A percentile compares a stretch with the other conserved stretches of the same genome.
Conservation (phyloP, 2,329 filamentous ascomycete genomes). For the Clonostachys sp. region DNA sequence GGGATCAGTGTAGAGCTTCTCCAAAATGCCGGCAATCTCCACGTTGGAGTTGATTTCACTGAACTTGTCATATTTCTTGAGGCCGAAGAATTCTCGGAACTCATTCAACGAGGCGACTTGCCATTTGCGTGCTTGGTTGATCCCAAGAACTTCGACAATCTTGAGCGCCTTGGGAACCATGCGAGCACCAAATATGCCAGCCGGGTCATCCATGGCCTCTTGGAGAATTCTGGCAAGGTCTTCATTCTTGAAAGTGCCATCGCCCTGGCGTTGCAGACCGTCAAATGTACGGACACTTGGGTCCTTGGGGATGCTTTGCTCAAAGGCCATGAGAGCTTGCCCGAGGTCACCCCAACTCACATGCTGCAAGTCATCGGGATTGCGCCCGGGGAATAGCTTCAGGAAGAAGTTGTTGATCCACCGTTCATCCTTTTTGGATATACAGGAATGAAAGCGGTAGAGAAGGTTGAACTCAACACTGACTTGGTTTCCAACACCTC, state of each 20-base stretch:
- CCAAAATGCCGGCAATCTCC: constrained; percentile 49
- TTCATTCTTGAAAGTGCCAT: constrained; percentile 51
- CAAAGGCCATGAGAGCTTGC: constrained; percentile 27
- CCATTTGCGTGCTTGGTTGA: constrained; percentile 58
- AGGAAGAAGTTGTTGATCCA: constrained; percentile 55
- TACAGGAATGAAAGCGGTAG: constrained; percentile 61
- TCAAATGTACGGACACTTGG: constrained; percentile 43
- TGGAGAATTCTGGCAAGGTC: constrained; percentile 53
- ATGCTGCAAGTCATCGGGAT: constrained; percentile 19
- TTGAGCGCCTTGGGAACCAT: constrained; percentile 55
- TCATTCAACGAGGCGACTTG: constrained; percentile 59
- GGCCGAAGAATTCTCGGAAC: constrained; percentile 58
- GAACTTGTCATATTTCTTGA: constrained; percentile 52
- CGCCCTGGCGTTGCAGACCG: constrained; percentile 35
- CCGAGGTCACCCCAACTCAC: constrained; percentile 30
- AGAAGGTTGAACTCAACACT: constrained; percentile 65
- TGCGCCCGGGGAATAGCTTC: constrained; percentile 30
- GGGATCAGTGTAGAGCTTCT: constrained; percentile 56
- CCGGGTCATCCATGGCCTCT: constrained; percentile 55
- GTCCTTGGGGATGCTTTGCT: constrained; percentile 31
- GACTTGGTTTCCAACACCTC: constrained; percentile 62
- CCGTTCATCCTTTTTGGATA: constrained; percentile 54
- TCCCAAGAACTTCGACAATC: constrained; percentile 58
- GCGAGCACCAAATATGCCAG: constrained; percentile 53
- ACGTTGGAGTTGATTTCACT: constrained; percentile 53